Base-by-base conservation (phyloP, 805 yeast species). In the Candida nonsorbophila region DNA sequence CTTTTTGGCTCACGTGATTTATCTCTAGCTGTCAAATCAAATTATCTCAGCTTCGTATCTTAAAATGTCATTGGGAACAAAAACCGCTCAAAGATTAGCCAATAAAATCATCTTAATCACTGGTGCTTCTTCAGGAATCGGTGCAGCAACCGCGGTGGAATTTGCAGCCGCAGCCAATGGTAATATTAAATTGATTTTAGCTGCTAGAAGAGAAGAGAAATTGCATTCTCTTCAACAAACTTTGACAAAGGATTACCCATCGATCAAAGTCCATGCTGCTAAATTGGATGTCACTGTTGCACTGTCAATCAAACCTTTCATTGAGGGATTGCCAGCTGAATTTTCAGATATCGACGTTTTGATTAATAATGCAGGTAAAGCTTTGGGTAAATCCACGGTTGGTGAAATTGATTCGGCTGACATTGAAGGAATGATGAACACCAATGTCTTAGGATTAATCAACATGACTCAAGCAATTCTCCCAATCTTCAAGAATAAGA, bases 81-180 rank as follows among this genome's bases (percentile, higher is more conserved):
- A 48, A 44, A 62, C 61, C 10, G 65, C 64, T 18, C 62, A 59
- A 36, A 44, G 67, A 23, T 50, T 61, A 36, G 62, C 62, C 24
- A 52, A 55, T 34, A 58, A 58, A 38, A 50, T 54, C 31, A 40
- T 61, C 7, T 45, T 61, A 23, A 55, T 61, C 25, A 61, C 68
- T 6, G 68, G 68, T 4, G 68, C 67, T 10, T 54, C 62, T 8
- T 49, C 63, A 3, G 68, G 68, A n/a, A 61, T 61, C 33, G 68
- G 68, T n/a, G 60, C 51, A 24, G 66, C 68, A 16, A 55, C 63
- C 4, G 66, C 64, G 5, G 47, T 43, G 30, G 64, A 58, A 32
- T 58, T 61, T 41, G 68, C 68, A 3, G 34, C 48, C 6, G 64
- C 66, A 13, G 49, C 65, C 22, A 50, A 57, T 31, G 67, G 67